These are phyloP conservation scores for Leucocoprinus sp. DNA, from an alignment of 768 basidiomycete species.

Conservation along the genomic window DNA sequence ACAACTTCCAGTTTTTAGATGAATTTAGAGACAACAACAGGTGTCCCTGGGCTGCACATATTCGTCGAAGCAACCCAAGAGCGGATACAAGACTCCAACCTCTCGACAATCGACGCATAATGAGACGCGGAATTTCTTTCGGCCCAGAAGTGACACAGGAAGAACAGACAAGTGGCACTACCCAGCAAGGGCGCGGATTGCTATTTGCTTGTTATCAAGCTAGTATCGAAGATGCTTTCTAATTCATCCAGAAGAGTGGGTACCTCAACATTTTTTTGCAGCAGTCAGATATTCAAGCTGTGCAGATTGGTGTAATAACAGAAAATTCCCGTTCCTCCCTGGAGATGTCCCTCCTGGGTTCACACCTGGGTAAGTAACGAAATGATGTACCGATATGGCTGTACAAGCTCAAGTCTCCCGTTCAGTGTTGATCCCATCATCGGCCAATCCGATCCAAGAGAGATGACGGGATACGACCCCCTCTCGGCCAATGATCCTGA, in stretches of 20 bases:
- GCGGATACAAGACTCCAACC: conserved; percentile 23
- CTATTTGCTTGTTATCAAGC: conserved; percentile 37
- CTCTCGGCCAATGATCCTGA: conserved; percentile 16
- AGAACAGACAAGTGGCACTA: conserved; percentile 29
- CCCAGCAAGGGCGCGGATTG: conserved; percentile 38
- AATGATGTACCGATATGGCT: no score
- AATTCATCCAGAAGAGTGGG: conserved; percentile 33
- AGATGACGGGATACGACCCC: conserved; percentile 25
- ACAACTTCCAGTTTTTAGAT: conserved; percentile 33
- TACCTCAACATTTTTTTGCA: background rate
- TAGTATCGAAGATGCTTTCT: conserved; percentile 31
- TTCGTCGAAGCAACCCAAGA: conserved; percentile 39
- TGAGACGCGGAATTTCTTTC: conserved; percentile 42
- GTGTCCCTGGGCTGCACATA: conserved; percentile 42
- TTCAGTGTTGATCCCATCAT: conserved; percentile 42
- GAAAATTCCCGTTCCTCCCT: conserved; percentile 23
- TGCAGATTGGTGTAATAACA: conserved; percentile 33
- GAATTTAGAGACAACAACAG: conserved; percentile 26
- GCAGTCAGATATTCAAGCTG: background rate
- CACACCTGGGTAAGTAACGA: conserved; percentile 18
- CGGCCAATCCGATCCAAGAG: conserved; percentile 22
- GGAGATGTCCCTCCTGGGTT: background rate
- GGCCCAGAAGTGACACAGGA: conserved; percentile 39
- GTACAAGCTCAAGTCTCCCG: conserved; percentile 13
- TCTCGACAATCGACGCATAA: conserved; percentile 29